Base-by-base conservation (phyloP, 139 green algal species). In the Closterium sp. region DNA sequence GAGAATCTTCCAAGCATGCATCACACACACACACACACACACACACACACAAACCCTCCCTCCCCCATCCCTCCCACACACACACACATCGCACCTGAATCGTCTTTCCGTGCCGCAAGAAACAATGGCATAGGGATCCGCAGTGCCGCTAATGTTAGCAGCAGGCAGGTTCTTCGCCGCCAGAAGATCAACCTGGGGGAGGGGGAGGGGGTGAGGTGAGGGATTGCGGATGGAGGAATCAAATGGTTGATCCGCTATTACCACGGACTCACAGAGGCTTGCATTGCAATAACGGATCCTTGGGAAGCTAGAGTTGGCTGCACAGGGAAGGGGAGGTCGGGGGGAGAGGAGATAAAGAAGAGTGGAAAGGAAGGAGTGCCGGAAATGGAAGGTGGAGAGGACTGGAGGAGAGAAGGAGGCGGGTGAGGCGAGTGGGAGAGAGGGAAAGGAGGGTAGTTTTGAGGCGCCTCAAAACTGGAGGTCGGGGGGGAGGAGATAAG, bases 101-200 rank as follows among this genome's bases (percentile, higher is more conserved):
- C 89, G 85, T 36, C 90, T 90, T 33, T 91, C n/a, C 16, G 33
- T 19, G 9, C 89, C 66, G 10, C 89, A 91, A 30, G 66, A 90
- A 2, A 91, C 28, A 21, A 91, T 30, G 28, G 89, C 89, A 19
- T 91, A 91, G 31, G 89, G 89, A 89, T 91, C 89, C 19, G 89
- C 90, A 23, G 89, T 91, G 76, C 89, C 89, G 33, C 35, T 91
- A 1, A 91, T 89, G 8, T 91, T 88, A 25, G 89, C 89, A 88
- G 83, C 89, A 2, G 31, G 28, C 64, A 91, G 84, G 90, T 91
- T 91, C 34, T 81, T 88, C 2, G 69, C 89, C 2, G 89, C 89
- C 10, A 76, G 64, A 10, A 91, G 81, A 30, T 91, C 25, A 8
- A 91, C 32, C 85, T 89, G 23, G 2, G 33, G 33, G 84, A 25